These are phyloP conservation scores for Verticillium nubilum DNA, from an alignment of 2,329 filamentous ascomycete genomes.

Conservation along the genomic window DNA sequence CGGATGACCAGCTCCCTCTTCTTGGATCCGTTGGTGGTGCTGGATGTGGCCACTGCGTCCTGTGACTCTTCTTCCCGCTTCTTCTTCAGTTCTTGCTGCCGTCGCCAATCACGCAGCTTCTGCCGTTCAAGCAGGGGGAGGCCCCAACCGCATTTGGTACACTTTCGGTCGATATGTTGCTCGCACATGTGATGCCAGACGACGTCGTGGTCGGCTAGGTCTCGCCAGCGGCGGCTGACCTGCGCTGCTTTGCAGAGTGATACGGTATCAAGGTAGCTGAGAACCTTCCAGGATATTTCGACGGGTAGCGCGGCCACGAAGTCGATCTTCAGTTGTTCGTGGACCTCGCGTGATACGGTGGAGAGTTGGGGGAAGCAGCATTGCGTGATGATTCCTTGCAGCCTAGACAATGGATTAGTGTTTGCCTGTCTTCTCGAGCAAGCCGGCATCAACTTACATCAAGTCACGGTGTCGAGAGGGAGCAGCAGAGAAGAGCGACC, in stretches of 20 bases:
- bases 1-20: constrained; percentile 24
- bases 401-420: constrained; percentile 15
- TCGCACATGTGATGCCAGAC: constrained; percentile 97
- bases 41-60: constrained; percentile 14
- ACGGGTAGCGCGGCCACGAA: constrained; percentile 84
- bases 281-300: constrained; percentile 88
- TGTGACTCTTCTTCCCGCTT: constrained; percentile 10
- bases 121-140: constrained; percentile 86
- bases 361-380: constrained; percentile 98
- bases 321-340: constrained; percentile 95
- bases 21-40: constrained; percentile 19
- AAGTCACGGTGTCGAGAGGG: constrained; percentile 90
- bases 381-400: constrained; percentile 91
- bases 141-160: constrained; percentile 87
- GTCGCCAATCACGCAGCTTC: constrained; percentile 78
- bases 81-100: constrained; percentile 64
- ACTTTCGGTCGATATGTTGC: constrained; percentile 70
- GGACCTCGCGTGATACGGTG: constrained; percentile 82
- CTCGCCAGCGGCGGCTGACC: constrained; percentile 83
- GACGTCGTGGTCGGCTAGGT: constrained; percentile 90
- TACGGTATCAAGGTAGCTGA: constrained; percentile 87
- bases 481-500: constrained; percentile 95
- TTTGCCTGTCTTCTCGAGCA: neutral
- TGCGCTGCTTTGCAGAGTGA: constrained; percentile 95
- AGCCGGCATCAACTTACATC: constrained; percentile 44